These are phyloP conservation scores for Paraphoma chrysanthemicola DNA, from an alignment of 2,329 filamentous ascomycete genomes.

Conservation along the genomic window DNA sequence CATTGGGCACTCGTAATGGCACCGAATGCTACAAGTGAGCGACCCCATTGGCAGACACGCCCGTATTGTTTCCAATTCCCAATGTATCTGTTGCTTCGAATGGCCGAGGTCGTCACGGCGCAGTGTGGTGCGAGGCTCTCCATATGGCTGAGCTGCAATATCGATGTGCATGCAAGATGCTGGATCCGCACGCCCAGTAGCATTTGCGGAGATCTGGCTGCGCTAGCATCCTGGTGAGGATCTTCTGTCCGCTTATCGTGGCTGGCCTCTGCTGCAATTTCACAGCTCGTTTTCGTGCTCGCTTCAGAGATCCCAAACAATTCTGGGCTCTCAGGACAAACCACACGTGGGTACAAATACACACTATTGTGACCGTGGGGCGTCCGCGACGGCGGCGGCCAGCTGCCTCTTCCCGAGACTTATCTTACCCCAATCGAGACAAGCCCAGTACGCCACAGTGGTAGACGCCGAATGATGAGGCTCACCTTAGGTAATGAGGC, in stretches of 20 bases:
- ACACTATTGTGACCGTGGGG: slow-evolving; percentile 17
- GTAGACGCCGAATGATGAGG: slow-evolving; percentile 18
- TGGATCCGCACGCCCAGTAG: slow-evolving; percentile 3
- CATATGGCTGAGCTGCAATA: neutral
- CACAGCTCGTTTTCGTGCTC: slow-evolving; percentile 20
- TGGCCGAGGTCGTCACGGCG: neutral
- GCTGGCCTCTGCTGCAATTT: slow-evolving; percentile 15
- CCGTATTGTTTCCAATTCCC: neutral
- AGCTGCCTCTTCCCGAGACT: slow-evolving; percentile 27
- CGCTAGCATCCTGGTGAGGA: slow-evolving; percentile 32
- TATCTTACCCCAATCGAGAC: slow-evolving; percentile 14
- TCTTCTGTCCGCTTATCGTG: slow-evolving; percentile 25
- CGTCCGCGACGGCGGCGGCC: slow-evolving; percentile 23
- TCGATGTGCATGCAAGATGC: neutral
- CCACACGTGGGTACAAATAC: slow-evolving; percentile 21
- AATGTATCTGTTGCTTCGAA: neutral
- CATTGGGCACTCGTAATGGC: slow-evolving; percentile 27
- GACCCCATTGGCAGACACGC: slow-evolving; percentile 14
- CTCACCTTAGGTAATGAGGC: slow-evolving; percentile 31
- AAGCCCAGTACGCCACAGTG: slow-evolving; percentile 16
- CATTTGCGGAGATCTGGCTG: slow-evolving; percentile 17
- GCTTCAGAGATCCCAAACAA: slow-evolving; percentile 5
- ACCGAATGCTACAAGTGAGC: slow-evolving; percentile 8
- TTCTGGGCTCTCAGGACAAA: slow-evolving; percentile 8
- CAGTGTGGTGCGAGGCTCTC: neutral